Conservation (phyloP, 2,329 filamentous ascomycete genomes). For the Monosporascus ibericus region DNA sequence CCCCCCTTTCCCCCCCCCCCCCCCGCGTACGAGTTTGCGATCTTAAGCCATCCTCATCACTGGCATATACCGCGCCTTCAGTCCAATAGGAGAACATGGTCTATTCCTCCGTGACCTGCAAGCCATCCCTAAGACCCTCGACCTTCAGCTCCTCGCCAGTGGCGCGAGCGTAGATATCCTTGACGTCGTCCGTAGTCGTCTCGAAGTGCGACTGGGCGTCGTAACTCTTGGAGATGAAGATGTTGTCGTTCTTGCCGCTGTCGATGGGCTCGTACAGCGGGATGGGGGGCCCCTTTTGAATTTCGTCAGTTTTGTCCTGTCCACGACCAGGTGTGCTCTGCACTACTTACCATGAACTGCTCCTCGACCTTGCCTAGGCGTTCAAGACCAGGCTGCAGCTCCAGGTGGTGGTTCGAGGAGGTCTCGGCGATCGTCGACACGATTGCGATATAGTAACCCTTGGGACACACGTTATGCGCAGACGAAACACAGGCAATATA, state of each 20-base stretch:
- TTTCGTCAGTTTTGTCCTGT: slow-evolving; percentile 1
- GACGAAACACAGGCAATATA: slow-evolving; percentile 95
- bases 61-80: too few species aligned
- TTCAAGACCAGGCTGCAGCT: slow-evolving; percentile 87
- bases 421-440: slow-evolving; percentile 96
- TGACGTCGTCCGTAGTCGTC: slow-evolving; percentile 84
- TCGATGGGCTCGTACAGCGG: slow-evolving; percentile 89
- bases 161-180: slow-evolving; percentile 82
- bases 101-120: slow-evolving; percentile 66
- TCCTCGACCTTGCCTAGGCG: slow-evolving; percentile 91
- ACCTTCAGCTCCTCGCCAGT: slow-evolving; percentile 82
- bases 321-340: background rate
- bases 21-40: too few species aligned
- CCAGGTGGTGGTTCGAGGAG: slow-evolving; percentile 86
- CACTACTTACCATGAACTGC: slow-evolving; percentile 73
- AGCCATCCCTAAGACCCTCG: slow-evolving; percentile 76
- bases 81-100: background rate
- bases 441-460: slow-evolving; percentile 98
- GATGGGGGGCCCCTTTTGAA: slow-evolving; percentile 64
- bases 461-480: slow-evolving; percentile 96
- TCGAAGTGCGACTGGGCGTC: slow-evolving; percentile 98
- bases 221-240: slow-evolving; percentile 98
- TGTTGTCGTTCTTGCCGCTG: slow-evolving; percentile 76
- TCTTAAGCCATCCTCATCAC: too few species aligned
- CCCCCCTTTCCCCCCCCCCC: too few species aligned